These are phyloP conservation scores for Wickerhamomyces subpelliculosus DNA, from an alignment of 805 yeast species.

Conservation along the genomic window DNA sequence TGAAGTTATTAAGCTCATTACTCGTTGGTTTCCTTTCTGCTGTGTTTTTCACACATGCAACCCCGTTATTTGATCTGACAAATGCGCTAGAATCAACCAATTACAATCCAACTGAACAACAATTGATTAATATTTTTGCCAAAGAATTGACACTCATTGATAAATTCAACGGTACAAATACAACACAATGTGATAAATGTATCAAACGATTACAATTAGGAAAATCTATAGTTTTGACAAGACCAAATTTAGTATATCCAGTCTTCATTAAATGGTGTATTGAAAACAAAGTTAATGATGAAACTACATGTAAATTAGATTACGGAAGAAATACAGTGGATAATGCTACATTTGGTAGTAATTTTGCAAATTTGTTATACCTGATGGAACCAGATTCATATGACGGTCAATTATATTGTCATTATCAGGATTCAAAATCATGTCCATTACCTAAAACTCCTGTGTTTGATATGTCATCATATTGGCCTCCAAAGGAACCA, in stretches of 20 bases:
- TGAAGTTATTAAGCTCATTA: neutral
- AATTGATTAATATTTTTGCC: neutral
- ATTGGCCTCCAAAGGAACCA: slow-evolving; percentile 39
- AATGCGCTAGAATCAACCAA: neutral
- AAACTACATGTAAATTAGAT: slow-evolving; percentile 23
- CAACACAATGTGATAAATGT: slow-evolving; percentile 28
- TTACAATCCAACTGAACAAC: neutral
- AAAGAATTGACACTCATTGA: neutral
- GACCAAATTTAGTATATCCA: slow-evolving; percentile 34
- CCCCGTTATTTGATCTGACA: neutral
- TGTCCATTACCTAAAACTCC: slow-evolving; percentile 53
- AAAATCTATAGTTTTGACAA: slow-evolving; percentile 28
- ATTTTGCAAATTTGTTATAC: slow-evolving; percentile 43
- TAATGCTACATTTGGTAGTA: slow-evolving; percentile 32
- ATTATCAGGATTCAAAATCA: slow-evolving; percentile 34
- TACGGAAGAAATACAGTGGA: slow-evolving; percentile 33
- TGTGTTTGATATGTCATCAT: slow-evolving; percentile 33
- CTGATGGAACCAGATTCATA: slow-evolving; percentile 44
- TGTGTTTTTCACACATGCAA: neutral
- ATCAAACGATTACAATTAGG: slow-evolving; percentile 29
- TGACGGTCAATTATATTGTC: slow-evolving; percentile 60
- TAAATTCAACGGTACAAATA: slow-evolving; percentile 9
- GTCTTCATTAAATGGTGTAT: slow-evolving; percentile 39
- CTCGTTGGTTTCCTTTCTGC: neutral
- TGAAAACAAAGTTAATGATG: slow-evolving; percentile 22